These are phyloP conservation scores for Saccharomyces hybrid DNA, from an alignment of 1,139 yeast genomes.

Conservation along the genomic window DNA sequence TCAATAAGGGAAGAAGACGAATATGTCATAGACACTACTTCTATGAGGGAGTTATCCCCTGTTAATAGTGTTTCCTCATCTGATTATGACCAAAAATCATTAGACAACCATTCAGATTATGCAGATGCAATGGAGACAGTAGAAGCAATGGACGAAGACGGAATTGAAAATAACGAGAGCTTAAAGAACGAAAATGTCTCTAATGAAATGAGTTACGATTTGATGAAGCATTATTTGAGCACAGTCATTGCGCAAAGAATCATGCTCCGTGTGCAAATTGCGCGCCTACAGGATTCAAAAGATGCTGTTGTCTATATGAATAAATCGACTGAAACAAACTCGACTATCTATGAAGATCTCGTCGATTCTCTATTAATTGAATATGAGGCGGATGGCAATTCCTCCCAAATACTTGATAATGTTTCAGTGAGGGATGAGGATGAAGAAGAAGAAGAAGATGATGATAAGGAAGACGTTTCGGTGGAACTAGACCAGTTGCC, in stretches of 20 bases:
- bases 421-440: neutral
- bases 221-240: conserved; percentile 21
- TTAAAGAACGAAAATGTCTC: neutral
- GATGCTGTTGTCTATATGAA: neutral
- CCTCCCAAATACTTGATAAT: conserved; percentile 3
- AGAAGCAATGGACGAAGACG: neutral
- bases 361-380: conserved; percentile 20
- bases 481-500: conserved; percentile 4
- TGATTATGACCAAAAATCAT: neutral
- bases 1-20: conserved; percentile 26
- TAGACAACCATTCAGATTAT: neutral
- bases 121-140: conserved; percentile 1
- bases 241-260: conserved; percentile 25
- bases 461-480: neutral
- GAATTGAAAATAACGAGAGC: conserved; percentile 3
- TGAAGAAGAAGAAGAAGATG: conserved; percentile 7
- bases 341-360: conserved; percentile 12
- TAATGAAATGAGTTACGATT: conserved; percentile 1
- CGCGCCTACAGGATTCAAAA: conserved; percentile 14
- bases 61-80: neutral
- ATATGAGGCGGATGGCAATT: conserved; percentile 11
- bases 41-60: neutral
- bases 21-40: conserved; percentile 17
- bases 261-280: conserved; percentile 22
- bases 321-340: conserved; percentile 2